A percentile compares a stretch with the other conserved stretches of the same genome.
These are phyloP conservation scores for Fusarium gaditjirri DNA, from an alignment of 2,329 filamentous ascomycete genomes.

Conservation along the genomic window DNA sequence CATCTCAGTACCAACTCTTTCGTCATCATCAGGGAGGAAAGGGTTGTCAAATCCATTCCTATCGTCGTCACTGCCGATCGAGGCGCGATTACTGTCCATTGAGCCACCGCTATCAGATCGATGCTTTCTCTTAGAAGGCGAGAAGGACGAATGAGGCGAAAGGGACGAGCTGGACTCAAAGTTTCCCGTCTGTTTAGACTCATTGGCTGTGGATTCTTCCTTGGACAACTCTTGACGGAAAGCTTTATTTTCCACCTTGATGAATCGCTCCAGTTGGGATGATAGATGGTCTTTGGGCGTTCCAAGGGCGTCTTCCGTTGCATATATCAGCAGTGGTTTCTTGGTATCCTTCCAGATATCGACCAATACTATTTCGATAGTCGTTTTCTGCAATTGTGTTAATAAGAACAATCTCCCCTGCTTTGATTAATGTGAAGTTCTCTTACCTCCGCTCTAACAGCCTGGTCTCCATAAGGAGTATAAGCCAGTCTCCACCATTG, in stretches of 20 bases:
- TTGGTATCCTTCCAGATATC: slow-evolving; percentile 61
- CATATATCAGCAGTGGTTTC: slow-evolving; percentile 62
- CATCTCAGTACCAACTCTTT: slow-evolving; percentile 43
- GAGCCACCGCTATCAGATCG: slow-evolving; percentile 59
- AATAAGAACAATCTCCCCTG: background rate
- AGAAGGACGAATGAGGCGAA: slow-evolving; percentile 50
- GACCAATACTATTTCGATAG: slow-evolving; percentile 56
- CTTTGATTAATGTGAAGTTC: background rate
- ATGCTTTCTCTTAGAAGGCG: slow-evolving; percentile 59
- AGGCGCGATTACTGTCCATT: slow-evolving; percentile 59
- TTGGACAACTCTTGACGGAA: slow-evolving; percentile 62
- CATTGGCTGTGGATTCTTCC: slow-evolving; percentile 46
- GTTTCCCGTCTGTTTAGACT: slow-evolving; percentile 30
- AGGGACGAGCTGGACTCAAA: slow-evolving; percentile 50
- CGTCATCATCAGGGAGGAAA: slow-evolving; percentile 46
- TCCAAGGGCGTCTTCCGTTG: slow-evolving; percentile 54
- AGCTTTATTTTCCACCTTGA: slow-evolving; percentile 61
- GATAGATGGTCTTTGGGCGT: slow-evolving; percentile 51
- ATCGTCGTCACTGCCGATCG: slow-evolving; percentile 56
- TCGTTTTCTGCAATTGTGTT: slow-evolving; percentile 56
- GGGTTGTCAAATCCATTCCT: slow-evolving; percentile 46
- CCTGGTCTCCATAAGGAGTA: slow-evolving; percentile 50
- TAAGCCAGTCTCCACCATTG: slow-evolving; percentile 69
- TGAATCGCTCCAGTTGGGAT: slow-evolving; percentile 56
- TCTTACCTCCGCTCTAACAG: slow-evolving; percentile 62